phyloP scores from a whole-genome alignment of 2,329 filamentous ascomycete genomes.

The Fusarium globosum region DNA sequence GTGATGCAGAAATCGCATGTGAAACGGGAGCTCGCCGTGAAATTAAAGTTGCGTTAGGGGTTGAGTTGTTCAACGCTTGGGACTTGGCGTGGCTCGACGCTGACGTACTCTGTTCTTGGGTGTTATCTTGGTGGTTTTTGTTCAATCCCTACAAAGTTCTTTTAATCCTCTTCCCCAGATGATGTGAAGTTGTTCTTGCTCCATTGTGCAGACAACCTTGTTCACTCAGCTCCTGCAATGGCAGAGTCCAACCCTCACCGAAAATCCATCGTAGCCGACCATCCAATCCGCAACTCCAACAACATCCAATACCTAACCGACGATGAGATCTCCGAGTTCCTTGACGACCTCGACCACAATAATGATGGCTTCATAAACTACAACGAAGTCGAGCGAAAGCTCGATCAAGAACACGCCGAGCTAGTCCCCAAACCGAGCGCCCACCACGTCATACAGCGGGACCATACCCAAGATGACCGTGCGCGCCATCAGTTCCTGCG shows the following conservation, averaged over 20 bases:
- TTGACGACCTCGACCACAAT: conserved; percentile 64
- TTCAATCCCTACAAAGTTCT: not conserved
- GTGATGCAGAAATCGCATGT: not conserved
- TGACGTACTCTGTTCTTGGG: conserved; percentile 18
- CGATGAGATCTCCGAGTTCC: conserved; percentile 62
- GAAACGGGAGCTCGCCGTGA: not conserved
- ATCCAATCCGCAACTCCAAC: conserved; percentile 41
- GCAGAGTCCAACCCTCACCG: not conserved
- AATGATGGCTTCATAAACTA: conserved; percentile 64
- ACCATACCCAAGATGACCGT: conserved; percentile 50
- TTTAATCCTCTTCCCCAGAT: not conserved
- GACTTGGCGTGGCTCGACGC: conserved; percentile 19
- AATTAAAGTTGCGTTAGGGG: conserved; percentile 13
- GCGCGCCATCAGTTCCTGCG: conserved; percentile 63
- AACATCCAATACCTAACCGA: conserved; percentile 54
- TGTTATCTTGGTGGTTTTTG: not conserved
- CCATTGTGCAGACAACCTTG: too few species aligned
- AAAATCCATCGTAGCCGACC: conserved; percentile 37
- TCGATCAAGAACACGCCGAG: conserved; percentile 64
- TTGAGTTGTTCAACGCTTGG: conserved; percentile 24
- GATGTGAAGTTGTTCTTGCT: too few species aligned
- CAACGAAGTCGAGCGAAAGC: conserved; percentile 62
- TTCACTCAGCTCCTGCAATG: not conserved
- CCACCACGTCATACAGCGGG: conserved; percentile 57
- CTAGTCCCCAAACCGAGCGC: conserved; percentile 58